These are phyloP conservation scores for Kluyveromyces sp. DNA, from an alignment of 1,139 yeast genomes.

Conservation along the genomic window DNA sequence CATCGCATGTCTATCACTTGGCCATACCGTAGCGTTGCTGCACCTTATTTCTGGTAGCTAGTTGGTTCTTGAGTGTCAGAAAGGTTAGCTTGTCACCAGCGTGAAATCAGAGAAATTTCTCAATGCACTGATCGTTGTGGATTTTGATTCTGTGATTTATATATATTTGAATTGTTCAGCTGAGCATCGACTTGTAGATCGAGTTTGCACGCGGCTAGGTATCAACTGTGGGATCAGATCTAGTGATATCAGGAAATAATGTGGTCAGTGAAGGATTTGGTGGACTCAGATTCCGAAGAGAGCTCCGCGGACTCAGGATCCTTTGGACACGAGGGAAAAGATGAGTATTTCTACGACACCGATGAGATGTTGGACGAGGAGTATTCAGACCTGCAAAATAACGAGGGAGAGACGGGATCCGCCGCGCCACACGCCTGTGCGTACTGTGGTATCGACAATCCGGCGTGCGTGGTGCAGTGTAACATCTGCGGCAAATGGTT, in stretches of 20 bases:
- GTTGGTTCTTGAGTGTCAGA: too few relatives aligned
- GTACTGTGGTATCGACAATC: constrained; percentile 71
- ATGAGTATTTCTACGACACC: constrained; percentile 20
- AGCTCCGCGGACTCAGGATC: background rate
- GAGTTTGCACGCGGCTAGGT: too few relatives aligned
- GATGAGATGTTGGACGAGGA: constrained; percentile 5
- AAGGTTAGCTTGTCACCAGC: too few relatives aligned
- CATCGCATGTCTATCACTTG: too few relatives aligned
- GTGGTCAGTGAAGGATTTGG: background rate
- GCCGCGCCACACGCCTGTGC: constrained; percentile 46
- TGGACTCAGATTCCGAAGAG: constrained; percentile 5
- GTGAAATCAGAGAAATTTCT: background rate
- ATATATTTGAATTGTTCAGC: too few relatives aligned
- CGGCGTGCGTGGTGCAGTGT: constrained; percentile 69
- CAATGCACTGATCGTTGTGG: background rate
- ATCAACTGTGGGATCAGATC: too few relatives aligned
- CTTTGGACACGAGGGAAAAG: constrained; percentile 15
- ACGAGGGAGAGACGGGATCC: constrained; percentile 5
- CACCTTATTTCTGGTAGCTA: too few relatives aligned
- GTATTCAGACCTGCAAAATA: constrained; percentile 3
- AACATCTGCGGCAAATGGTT: constrained; percentile 80
- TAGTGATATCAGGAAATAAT: too few relatives aligned
- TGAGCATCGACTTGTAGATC: too few relatives aligned
- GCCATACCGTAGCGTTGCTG: too few relatives aligned
- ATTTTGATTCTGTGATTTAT: too few relatives aligned